phyloP scores from a whole-genome alignment of 1,284 basidiomycete genomes.

The Cryptococcus sp. region DNA sequence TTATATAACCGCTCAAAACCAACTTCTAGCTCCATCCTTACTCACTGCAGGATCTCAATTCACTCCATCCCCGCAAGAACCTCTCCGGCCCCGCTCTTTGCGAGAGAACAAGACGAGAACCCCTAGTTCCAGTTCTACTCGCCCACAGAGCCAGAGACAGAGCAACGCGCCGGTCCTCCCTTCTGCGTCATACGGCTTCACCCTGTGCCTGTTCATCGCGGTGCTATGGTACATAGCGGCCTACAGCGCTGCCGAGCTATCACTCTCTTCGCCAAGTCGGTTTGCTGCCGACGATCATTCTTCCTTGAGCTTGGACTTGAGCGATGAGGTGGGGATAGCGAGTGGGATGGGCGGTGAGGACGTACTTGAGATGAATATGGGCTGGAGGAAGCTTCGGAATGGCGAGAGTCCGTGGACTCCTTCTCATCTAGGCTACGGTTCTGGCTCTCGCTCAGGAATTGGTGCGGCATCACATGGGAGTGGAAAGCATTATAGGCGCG shows the following conservation, averaged over 20 bases:
- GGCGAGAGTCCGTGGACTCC: background rate
- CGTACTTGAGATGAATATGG: background rate
- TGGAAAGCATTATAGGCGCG: background rate
- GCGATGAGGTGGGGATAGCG: background rate
- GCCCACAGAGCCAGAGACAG: no score
- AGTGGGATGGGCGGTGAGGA: background rate
- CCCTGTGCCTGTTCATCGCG: slow-evolving; percentile 13
- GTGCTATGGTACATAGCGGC: slow-evolving; percentile 11
- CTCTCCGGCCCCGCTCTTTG: no score
- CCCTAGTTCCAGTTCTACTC: no score
- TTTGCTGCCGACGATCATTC: background rate
- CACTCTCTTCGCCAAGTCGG: background rate
- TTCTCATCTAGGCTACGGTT: background rate
- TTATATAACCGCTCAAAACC: no score
- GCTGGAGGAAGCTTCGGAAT: background rate
- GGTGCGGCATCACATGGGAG: background rate
- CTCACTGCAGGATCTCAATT: no score
- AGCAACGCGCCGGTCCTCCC: no score
- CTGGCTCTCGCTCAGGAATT: background rate
- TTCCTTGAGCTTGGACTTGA: background rate
- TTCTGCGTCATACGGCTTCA: slow-evolving; percentile 5
- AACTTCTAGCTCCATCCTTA: no score
- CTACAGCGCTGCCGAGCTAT: slow-evolving; percentile 1
- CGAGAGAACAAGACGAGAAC: no score
- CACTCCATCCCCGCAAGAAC: no score